phyloP scores from a whole-genome alignment of 2,329 filamentous ascomycete genomes.

The Nemania sp. region DNA sequence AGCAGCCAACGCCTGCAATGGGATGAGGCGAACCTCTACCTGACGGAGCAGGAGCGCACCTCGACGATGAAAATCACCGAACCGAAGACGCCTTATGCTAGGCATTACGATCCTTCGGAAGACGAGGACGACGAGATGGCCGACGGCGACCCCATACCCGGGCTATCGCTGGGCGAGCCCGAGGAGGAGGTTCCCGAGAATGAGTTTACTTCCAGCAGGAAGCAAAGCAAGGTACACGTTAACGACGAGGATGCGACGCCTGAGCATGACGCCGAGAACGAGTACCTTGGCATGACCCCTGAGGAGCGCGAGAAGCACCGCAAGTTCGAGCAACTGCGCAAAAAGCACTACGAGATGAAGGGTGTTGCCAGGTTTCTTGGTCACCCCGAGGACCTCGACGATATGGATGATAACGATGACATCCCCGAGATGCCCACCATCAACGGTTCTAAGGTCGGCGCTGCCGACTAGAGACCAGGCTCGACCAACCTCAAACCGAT shows the following conservation, averaged over 20 bases:
- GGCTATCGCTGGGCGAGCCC: conserved; percentile 90
- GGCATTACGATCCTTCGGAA: conserved; percentile 89
- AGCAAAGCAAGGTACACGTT: conserved; percentile 80
- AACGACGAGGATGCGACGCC: conserved; percentile 67
- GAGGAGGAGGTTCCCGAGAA: conserved; percentile 75
- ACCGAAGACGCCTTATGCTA: conserved; percentile 96
- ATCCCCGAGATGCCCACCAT: conserved; percentile 54
- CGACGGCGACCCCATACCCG: conserved; percentile 76
- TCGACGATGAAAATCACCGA: conserved; percentile 99
- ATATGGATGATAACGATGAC: conserved; percentile 61
- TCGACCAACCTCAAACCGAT: neutral
- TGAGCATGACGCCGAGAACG: conserved; percentile 71
- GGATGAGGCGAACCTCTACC: conserved; percentile 98
- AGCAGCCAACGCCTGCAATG: conserved; percentile 87
- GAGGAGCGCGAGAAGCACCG: conserved; percentile 92
- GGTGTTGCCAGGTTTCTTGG: conserved; percentile 90
- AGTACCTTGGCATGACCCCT: conserved; percentile 64
- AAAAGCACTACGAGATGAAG: conserved; percentile 99
- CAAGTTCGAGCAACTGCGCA: conserved; percentile 89
- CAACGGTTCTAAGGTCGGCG: conserved; percentile 46
- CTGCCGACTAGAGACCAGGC: conserved; percentile 41
- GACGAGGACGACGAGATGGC: conserved; percentile 82
- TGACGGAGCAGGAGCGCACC: conserved; percentile 94
- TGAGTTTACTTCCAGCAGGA: conserved; percentile 54
- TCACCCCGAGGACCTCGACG: conserved; percentile 75